A percentile compares a stretch with the other conserved stretches of the same genome.
Conservation (phyloP, 2,329 filamentous ascomycete species). For the Calonectria naviculata region DNA sequence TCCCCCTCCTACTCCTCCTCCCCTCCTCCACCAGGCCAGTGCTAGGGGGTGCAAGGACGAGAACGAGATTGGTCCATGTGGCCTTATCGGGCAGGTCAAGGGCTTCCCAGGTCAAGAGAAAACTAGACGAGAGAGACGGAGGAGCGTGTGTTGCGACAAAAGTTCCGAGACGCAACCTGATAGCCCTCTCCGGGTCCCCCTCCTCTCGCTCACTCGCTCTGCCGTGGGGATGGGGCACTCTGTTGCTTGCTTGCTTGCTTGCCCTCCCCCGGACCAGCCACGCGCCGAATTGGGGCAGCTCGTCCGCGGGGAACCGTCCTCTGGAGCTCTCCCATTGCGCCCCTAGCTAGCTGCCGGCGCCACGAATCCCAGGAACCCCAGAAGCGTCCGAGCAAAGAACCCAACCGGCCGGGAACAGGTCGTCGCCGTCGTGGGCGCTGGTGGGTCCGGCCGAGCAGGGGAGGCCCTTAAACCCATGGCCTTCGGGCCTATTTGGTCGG, state of each 20-base stretch:
- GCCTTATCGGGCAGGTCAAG: conserved; percentile 22
- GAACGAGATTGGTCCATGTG: conserved; percentile 3
- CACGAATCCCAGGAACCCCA: neutral
- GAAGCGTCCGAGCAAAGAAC: neutral
- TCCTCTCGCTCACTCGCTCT: neutral
- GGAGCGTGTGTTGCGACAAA: conserved; percentile 5
- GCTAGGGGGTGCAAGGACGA: neutral
- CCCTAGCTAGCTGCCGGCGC: neutral
- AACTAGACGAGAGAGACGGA: neutral
- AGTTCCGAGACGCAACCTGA: neutral
- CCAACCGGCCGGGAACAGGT: conserved; percentile 23
- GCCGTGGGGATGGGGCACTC: neutral
- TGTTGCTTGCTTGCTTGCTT: too few relatives aligned
- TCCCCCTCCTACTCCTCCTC: too few relatives aligned
- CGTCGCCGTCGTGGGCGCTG: neutral
- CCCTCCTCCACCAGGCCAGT: neutral
- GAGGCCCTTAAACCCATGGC: neutral
- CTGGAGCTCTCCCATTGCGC: too few relatives aligned
- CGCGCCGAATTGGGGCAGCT: conserved; percentile 2
- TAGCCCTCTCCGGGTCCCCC: neutral
- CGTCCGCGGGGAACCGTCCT: neutral
- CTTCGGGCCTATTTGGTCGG: conserved; percentile 18
- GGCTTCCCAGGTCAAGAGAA: neutral
- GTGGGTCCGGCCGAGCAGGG: neutral
- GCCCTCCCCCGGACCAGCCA: neutral